Evolutionary conservation across 108 stramenopile species (phyloP).

Genomic region (Cyclotella baltica): DNA sequence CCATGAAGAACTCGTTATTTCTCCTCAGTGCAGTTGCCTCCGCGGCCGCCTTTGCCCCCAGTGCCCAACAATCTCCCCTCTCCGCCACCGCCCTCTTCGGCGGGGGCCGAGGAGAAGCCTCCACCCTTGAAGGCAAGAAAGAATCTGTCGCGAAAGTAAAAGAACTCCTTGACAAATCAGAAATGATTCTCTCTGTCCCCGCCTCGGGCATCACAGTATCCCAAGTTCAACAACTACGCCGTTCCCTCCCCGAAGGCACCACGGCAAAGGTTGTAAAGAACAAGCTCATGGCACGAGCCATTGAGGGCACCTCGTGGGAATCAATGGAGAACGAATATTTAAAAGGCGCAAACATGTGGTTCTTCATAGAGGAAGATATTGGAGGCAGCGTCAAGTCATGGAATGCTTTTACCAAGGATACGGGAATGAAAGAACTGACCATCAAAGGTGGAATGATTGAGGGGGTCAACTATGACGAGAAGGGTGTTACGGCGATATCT

Average conservation of each 20-base stretch:
- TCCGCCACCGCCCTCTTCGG: constrained; percentile 68
- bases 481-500: constrained; percentile 83
- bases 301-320: constrained; percentile 84
- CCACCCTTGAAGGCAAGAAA: constrained; percentile 83
- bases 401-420: constrained; percentile 79
- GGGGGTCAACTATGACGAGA: constrained; percentile 76
- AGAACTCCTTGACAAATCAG: constrained; percentile 74
- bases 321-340: constrained; percentile 59
- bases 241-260: constrained; percentile 84
- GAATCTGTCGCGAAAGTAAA: constrained; percentile 68
- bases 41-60: constrained; percentile 54
- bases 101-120: constrained; percentile 74
- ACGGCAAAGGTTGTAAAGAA: constrained; percentile 91
- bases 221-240: constrained; percentile 74
- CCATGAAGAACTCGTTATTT: constrained; percentile 59
- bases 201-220: constrained; percentile 72
- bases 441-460: constrained; percentile 88
- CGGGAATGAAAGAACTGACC: constrained; percentile 70
- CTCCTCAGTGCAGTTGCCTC: constrained; percentile 46
- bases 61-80: constrained; percentile 27
- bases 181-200: constrained; percentile 88
- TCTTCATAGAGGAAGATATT: constrained; percentile 94
- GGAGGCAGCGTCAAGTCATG: constrained; percentile 84
- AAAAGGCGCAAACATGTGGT: constrained; percentile 93
- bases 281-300: constrained; percentile 88